These are phyloP conservation scores for Tieghemiomyces parasiticus DNA, from an alignment of 192 early-diverging fungal genomes.

Conservation along the genomic window DNA sequence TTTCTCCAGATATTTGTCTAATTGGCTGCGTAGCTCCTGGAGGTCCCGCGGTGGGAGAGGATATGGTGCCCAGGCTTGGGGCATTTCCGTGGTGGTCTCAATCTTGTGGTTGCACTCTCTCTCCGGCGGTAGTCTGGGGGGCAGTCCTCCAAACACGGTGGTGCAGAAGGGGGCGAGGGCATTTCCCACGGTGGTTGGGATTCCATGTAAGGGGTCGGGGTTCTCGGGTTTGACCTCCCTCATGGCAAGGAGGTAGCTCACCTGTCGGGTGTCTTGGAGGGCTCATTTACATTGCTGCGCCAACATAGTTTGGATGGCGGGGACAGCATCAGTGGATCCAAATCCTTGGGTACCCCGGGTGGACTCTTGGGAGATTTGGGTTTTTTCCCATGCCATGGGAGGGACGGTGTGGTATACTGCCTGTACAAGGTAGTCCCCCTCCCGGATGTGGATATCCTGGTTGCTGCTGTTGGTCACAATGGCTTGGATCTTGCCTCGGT, in stretches of 20 bases:
- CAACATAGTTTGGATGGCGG: neutral
- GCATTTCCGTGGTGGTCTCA: neutral
- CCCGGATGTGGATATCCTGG: neutral
- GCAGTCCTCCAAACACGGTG: neutral
- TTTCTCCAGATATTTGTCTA: neutral
- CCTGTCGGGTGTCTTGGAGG: neutral
- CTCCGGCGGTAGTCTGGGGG: neutral
- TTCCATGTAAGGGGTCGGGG: neutral
- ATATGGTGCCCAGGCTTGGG: neutral
- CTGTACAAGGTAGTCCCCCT: neutral
- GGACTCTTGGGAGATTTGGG: neutral
- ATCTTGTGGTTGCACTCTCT: neutral
- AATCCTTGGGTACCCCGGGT: neutral
- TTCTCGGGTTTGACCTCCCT: neutral
- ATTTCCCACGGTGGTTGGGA: neutral
- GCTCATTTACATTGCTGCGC: neutral
- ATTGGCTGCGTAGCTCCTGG: neutral
- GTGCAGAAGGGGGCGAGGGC: neutral
- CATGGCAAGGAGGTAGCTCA: neutral
- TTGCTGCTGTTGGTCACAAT: neutral
- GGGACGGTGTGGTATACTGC: neutral
- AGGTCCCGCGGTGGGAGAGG: neutral
- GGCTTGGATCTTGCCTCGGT: conserved; percentile 1
- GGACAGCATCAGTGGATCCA: conserved; percentile 1
- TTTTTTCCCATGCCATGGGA: neutral